Evolutionary conservation across 2,329 filamentous ascomycete genomes (phyloP).

Genomic region (Aspergillus sp.): DNA sequence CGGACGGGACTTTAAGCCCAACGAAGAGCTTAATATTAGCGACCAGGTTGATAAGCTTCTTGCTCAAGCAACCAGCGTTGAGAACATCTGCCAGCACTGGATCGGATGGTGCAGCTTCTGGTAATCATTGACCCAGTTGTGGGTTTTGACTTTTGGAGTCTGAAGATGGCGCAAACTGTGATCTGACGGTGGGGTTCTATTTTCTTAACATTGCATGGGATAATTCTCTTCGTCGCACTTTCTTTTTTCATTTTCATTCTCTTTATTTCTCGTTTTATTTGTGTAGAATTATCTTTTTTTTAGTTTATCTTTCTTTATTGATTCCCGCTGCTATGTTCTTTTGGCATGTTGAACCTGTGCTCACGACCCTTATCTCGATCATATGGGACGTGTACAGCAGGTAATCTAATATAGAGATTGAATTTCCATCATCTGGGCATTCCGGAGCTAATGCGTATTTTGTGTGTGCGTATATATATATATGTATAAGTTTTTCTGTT

Average conservation of each 20-base stretch:
- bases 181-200: conserved; percentile 17
- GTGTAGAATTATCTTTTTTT: conserved; percentile 12
- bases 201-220: conserved; percentile 20
- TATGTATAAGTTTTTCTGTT: too few relatives aligned
- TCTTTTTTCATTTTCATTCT: conserved; percentile 13
- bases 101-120: conserved; percentile 99
- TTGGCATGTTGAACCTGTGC: conserved; percentile 4
- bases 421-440: background rate
- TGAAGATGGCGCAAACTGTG: conserved; percentile 26
- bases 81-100: conserved; percentile 98
- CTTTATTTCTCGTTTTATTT: conserved; percentile 7
- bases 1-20: conserved; percentile 83
- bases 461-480: too few relatives aligned
- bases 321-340: conserved; percentile 5
- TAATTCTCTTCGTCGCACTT: conserved; percentile 13
- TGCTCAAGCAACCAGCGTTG: conserved; percentile 90
- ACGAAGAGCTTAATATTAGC: conserved; percentile 79
- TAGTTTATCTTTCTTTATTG: background rate
- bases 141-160: conserved; percentile 20
- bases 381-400: background rate
- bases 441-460: too few relatives aligned
- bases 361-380: conserved; percentile 2
- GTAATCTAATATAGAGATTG: background rate
- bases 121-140: conserved; percentile 48
- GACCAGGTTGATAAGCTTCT: conserved; percentile 93